Percentiles rank a stretch among this genome's conserved stretches.
Evolutionary conservation across 768 basidiomycete species (phyloP).

Genomic region (Cyclocybe cylindracea): DNA sequence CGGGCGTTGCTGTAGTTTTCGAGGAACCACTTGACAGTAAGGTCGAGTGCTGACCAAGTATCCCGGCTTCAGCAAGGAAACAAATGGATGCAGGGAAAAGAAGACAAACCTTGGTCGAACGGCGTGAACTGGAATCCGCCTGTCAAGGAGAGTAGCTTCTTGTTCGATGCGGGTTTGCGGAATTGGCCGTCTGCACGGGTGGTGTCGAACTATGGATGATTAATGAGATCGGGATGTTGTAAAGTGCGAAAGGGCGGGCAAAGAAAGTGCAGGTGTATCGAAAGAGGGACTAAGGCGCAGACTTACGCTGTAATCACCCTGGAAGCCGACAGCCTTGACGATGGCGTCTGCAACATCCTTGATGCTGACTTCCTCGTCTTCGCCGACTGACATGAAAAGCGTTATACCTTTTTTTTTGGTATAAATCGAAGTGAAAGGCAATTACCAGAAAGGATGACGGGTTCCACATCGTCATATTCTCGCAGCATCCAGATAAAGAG

Average conservation of each 20-base stretch:
- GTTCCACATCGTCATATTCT: slow-evolving; percentile 91
- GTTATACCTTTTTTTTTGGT: no score
- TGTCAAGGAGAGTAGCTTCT: slow-evolving; percentile 75
- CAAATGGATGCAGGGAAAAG: neutral
- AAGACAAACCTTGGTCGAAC: slow-evolving; percentile 70
- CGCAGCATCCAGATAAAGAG: slow-evolving; percentile 92
- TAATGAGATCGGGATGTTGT: neutral
- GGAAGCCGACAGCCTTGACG: slow-evolving; percentile 78
- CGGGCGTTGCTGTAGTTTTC: slow-evolving; percentile 77
- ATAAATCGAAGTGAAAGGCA: slow-evolving; percentile 1
- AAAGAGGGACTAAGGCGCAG: no score
- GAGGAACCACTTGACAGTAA: slow-evolving; percentile 86
- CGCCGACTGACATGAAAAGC: slow-evolving; percentile 61
- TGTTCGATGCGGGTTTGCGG: slow-evolving; percentile 95
- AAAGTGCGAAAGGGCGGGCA: no score
- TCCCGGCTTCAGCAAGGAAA: neutral
- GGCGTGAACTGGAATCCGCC: slow-evolving; percentile 90
- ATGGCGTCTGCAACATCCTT: slow-evolving; percentile 89
- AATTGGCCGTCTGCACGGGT: slow-evolving; percentile 89
- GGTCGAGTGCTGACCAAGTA: slow-evolving; percentile 60
- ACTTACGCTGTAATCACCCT: slow-evolving; percentile 73
- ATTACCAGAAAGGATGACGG: slow-evolving; percentile 86
- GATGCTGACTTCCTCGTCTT: slow-evolving; percentile 94
- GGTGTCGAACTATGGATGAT: slow-evolving; percentile 69
- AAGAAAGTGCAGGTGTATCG: no score